phyloP scores from a whole-genome alignment of 2,329 filamentous ascomycete species.

The Colletotrichum chrysophilum region DNA sequence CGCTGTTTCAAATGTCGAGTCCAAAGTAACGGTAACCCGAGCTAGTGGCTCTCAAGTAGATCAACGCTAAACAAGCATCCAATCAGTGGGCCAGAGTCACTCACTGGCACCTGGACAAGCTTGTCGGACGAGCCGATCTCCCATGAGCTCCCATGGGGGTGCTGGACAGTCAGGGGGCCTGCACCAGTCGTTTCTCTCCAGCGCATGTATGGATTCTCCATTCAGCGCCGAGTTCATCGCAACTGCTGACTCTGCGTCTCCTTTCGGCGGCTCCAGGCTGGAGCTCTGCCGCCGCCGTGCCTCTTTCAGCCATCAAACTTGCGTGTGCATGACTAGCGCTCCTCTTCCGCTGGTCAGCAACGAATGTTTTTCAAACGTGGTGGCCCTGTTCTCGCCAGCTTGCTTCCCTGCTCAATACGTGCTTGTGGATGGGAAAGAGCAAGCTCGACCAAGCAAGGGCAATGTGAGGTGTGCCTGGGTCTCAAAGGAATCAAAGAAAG shows the following conservation, averaged over 20 bases:
- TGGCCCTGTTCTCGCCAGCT: background rate
- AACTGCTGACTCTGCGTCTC: background rate
- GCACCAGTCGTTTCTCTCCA: background rate
- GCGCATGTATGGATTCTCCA: background rate
- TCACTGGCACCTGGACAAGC: background rate
- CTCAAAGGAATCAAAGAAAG: background rate
- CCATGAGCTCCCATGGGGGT: background rate
- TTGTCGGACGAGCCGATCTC: background rate
- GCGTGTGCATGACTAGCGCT: background rate
- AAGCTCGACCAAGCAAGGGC: background rate
- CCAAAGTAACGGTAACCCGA: slow-evolving; percentile 7
- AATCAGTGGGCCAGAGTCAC: background rate
- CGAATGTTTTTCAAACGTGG: background rate
- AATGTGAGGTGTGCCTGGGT: background rate
- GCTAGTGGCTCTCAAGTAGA: slow-evolving; percentile 16
- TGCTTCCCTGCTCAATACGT: background rate
- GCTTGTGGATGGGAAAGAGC: background rate
- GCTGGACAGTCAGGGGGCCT: background rate
- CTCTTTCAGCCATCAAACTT: background rate
- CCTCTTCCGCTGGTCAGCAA: background rate
- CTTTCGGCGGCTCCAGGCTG: background rate
- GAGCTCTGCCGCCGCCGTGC: background rate
- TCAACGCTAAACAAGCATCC: slow-evolving; percentile 6
- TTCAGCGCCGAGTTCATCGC: background rate
- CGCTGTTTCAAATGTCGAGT: slow-evolving; percentile 16